Evolutionary conservation across 495 filamentous ascomycete genomes (phyloP), one percentile per base, ranked within the genome.

Genomic region (Parachaetomium inaequale): DNA sequence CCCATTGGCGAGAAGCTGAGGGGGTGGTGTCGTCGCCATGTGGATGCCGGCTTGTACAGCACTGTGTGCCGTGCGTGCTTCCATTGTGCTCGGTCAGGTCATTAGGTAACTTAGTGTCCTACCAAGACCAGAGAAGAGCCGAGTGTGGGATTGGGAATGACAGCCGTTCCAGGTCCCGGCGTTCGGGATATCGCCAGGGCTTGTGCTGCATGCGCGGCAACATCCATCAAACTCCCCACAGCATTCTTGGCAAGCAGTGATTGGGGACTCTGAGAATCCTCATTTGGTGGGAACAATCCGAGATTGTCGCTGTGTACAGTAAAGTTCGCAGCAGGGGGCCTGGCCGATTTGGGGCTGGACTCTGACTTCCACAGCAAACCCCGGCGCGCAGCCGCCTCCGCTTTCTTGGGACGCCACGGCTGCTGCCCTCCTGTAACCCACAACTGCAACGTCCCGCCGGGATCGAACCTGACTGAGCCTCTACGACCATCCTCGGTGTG

Each of bases 271-370:
- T 42, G 55, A 4, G 55, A 46, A 58, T 58, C 55, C n/a, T 58
- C 26, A 47, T 58, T 58, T 58, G 55, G 11, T 46, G 55, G 55
- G 52, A 55, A n/a, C 14, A 40, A 21, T 34, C 55, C 40, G 55
- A 46, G 40, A 32, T 46, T 23, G 43, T 38, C 45, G 45, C 28
- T 36, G 54, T 45, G 38, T 29, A 29, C 25, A 46, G 21, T n/a
- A 58, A 58, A 28, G 40, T 11, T 42, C 36, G 40, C 8, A 26
- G n/a, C 55, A 34, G 55, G 40, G 40, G 38, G 25, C 32, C 11
- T 46, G 28, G 28, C 55, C 55, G 55, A 58, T 32, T 32, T 25
- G 54, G 38, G 55, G 40, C 57, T 47, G 25, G 57, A 40, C 45
- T n/a, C n/a, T 8, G 10, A 6, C 57, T 38, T 36, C 49, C 28